Conservation (phyloP, 768 basidiomycete species). For the Rhizopogon roseolus region DNA sequence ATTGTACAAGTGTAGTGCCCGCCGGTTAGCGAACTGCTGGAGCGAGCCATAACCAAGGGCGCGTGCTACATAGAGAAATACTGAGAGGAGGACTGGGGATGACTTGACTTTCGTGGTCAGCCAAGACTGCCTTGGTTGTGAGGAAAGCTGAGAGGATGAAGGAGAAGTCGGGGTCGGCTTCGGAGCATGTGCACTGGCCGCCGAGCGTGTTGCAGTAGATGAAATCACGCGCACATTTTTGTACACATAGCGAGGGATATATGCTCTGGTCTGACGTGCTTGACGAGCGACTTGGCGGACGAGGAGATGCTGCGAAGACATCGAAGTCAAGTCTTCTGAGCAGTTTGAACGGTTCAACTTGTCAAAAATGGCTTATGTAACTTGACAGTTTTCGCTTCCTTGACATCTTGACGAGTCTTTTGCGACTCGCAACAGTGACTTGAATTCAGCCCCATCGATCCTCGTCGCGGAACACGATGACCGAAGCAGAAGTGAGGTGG, state of each 20-base stretch:
- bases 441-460: too few relatives aligned
- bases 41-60: conserved; percentile 57
- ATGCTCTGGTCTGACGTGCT: background rate
- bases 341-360: background rate
- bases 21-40: conserved; percentile 55
- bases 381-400: too few relatives aligned
- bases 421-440: too few relatives aligned
- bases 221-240: background rate
- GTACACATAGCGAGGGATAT: background rate
- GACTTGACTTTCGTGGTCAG: conserved; percentile 48
- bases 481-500: too few relatives aligned
- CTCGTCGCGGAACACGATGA: too few relatives aligned
- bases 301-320: background rate
- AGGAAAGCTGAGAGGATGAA: background rate
- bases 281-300: background rate
- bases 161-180: background rate
- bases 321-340: background rate
- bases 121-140: conserved; percentile 39
- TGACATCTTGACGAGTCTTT: too few relatives aligned
- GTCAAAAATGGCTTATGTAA: background rate
- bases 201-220: background rate
- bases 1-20: conserved; percentile 56
- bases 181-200: background rate
- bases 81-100: conserved; percentile 40
- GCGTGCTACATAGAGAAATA: conserved; percentile 45